Base-by-base conservation (phyloP, 257 asterid genomes). In the Scutellaria minor region DNA sequence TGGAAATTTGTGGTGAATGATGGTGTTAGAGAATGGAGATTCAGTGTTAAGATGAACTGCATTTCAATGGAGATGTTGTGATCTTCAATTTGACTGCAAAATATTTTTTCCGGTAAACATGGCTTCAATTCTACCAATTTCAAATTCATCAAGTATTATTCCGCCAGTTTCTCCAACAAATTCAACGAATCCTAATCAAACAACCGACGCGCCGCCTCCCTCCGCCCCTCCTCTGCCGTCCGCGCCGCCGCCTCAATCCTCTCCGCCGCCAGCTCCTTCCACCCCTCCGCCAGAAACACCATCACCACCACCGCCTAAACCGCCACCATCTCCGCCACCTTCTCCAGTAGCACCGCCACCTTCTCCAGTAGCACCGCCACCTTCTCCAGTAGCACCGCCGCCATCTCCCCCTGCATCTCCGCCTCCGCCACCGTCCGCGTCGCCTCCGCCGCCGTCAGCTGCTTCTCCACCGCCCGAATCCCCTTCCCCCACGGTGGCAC, bases 311-410 rank as follows among this genome's bases (percentile, higher is more conserved):
- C 37, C 84, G 39, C 78, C 90, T 6, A 48, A 85, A 7, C 77
- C 87, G 2, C 83, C 88, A 7, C 81, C 92, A 50, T 44, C 94
- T 0, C 82, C 88, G 10, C 89, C 85, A 9, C 74, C 50, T 45
- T 24, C 27, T 18, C 18, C 18, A 18, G 18, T 18, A 18, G 58
- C 78, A 6, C 75, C 74, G 18, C 51, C 81, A 6, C 67, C 78
- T 18, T 18, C 18, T 18, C 18, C 18, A 18, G 18, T 18, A 9
- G 67, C 76, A 6, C 70, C 88, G 42, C 79, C 85, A 11, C 85
- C 85, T 14, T 37, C 77, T 35, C 47, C 80, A 11, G 73, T 66
- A 2, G 71, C 86, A 22, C 79, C 88, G 27, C 64, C 80, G 6
- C 81, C 81, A 18, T 15, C 72, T 39, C 66, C 82, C 6, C 75